Base-by-base conservation (phyloP, 176 grass and related monocot species). In the Guadua angustifolia region DNA sequence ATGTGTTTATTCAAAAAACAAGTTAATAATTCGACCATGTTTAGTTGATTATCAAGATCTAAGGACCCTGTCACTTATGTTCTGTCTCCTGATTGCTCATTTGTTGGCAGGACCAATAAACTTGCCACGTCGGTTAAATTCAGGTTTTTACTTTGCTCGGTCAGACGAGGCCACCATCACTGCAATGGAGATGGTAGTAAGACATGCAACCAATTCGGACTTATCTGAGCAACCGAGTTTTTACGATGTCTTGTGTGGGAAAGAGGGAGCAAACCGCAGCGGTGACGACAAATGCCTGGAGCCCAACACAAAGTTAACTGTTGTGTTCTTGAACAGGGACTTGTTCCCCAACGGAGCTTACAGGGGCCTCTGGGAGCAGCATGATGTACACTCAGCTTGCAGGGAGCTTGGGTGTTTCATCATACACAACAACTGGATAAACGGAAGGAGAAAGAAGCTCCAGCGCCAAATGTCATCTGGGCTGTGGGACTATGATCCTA, bases 391-490 rank as follows among this genome's bases (percentile, higher is more conserved):
- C 1, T 90, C 71, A 17, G 36, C 61, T 47, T 95, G 96, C 71
- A 75, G 9, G 43, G 81, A 85, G 3, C 42, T 93, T 15, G 91
- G 89, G 11, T 98, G 91, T 61, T 87, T 90, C 17, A 76, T 95
- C 44, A 55, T 98, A 21, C 96, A 98, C 83, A 95, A 98, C 71
- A 98, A 98, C 70, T 98, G 96, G 93, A 89, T 94, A 57, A 87
- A 56, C 6, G 89, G 91, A 45, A 90, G 96, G 79, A 92, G 78
- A 59, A 94, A 82, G 68, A 98, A 98, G 59, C 81, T 95, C 6
- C 52, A 38, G 15, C 84, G 93, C 10, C 96, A 98, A 79, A 82
- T 94, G 39, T 25, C 18, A 0, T 94, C 93, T 66, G 91, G 93
- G 39, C 82, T 94, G 14, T 95, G 96, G 91, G 80, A 94, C 33